Percentiles rank a stretch among this genome's conserved stretches.
Conservation (phyloP, 1,284 basidiomycete genomes). For the Apiotrichum sp. region DNA sequence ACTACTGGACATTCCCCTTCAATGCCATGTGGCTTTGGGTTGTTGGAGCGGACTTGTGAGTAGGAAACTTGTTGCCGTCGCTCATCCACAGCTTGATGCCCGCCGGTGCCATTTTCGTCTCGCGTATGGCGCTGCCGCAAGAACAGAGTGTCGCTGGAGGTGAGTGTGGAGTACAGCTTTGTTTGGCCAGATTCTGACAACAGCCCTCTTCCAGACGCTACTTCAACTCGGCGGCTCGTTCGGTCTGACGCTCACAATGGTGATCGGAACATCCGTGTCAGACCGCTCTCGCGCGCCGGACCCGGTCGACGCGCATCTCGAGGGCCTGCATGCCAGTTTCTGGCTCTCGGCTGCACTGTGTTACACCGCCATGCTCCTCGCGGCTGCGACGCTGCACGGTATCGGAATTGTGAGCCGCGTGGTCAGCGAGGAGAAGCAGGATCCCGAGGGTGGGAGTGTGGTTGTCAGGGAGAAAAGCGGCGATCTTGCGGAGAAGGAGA, state of each 20-base stretch:
- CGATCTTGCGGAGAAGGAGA: no score
- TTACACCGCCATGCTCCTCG: constrained; percentile 25
- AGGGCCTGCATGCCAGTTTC: constrained; percentile 35
- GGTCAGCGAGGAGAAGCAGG: background rate
- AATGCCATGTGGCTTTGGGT: constrained; percentile 52
- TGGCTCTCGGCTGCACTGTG: constrained; percentile 34
- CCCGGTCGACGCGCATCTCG: constrained; percentile 13
- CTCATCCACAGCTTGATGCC: constrained; percentile 52
- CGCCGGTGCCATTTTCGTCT: constrained; percentile 63
- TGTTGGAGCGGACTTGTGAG: constrained; percentile 62
- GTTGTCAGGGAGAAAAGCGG: no score
- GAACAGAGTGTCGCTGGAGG: constrained; percentile 65
- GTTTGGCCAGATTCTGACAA: background rate
- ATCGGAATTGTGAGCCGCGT: constrained; percentile 22
- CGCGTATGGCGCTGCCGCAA: constrained; percentile 57
- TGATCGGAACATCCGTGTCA: constrained; percentile 51
- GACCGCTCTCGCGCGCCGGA: constrained; percentile 10
- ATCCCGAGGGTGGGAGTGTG: background rate
- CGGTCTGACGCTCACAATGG: constrained; percentile 63
- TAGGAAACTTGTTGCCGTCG: background rate
- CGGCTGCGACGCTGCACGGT: constrained; percentile 23
- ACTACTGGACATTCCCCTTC: constrained; percentile 13
- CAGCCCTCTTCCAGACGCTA: constrained; percentile 47
- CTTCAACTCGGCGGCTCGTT: constrained; percentile 60
- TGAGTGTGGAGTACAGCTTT: background rate